Evolutionary conservation across 2,329 filamentous ascomycete species (phyloP), one percentile per base, ranked within the genome.

Genomic region (Fusarium verticillioides): DNA sequence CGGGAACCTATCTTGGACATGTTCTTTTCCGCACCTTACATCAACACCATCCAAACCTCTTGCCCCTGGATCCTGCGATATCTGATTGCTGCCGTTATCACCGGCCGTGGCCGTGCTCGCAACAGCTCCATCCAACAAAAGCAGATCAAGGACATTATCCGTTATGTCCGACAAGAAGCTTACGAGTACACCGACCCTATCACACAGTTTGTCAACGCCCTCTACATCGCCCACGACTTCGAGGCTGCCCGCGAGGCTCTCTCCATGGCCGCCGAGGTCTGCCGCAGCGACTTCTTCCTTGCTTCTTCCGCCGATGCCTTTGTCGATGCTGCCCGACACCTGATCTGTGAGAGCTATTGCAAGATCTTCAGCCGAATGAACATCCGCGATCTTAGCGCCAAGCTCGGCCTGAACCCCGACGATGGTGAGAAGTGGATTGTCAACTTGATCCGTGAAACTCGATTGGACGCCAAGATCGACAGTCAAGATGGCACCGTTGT

Each of bases 351-450:
- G 88, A 95, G 92, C 83, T 99, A 99, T 89, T 99, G 96, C 94
- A 98, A 98, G 90, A 99, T 99, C 82, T 97, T 98, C 84, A 95
- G 97, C 82, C 90, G 96, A 78, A 99, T 99, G 82, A 96, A 98
- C 83, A 98, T 99, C 83, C 95, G 95, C 89, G 96, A 98, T 79
- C 90, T 99, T 67, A 97, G 95, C 75, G 93, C 91, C 73, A 94
- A 96, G 82, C 91, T 99, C 69, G 96, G 96, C 75, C 89, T 99
- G 75, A 94, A 93, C 82, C 92, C 95, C 79, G 94, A 97, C 81
- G 96, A 98, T 81, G 96, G 96, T 79, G 96, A 99, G 91, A 99
- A 99, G 88, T 99, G 96, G 96, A 99, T 99, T 80, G 96, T 99
- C 79, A 99, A 99, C 87, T 89, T 99, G 74, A 99, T 99, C 85